These are phyloP conservation scores for Spiraea crenata DNA, from an alignment of 331 rosid genomes.

Conservation along the genomic window DNA sequence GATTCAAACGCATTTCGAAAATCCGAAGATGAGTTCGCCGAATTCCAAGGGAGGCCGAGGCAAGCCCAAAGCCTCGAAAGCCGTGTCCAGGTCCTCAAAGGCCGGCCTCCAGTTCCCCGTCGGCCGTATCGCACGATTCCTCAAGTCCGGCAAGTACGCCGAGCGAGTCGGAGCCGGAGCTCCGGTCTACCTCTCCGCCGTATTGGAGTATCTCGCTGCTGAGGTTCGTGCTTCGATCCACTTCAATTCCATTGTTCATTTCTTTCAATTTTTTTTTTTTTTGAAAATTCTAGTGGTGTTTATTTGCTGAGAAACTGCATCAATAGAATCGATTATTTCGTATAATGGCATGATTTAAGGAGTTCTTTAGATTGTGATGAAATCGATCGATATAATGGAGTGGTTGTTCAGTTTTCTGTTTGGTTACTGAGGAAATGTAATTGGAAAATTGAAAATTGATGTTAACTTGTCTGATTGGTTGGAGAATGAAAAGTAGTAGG, in stretches of 20 bases:
- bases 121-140: constrained; percentile 61
- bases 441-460: too few relatives aligned
- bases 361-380: too few relatives aligned
- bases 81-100: constrained; percentile 52
- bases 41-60: constrained; percentile 46
- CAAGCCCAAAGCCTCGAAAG: constrained; percentile 41
- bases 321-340: too few relatives aligned
- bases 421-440: too few relatives aligned
- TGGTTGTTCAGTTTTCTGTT: too few relatives aligned
- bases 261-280: background rate
- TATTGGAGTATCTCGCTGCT: constrained; percentile 56
- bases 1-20: background rate
- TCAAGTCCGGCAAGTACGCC: constrained; percentile 50
- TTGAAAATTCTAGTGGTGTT: background rate
- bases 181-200: constrained; percentile 59
- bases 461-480: too few relatives aligned
- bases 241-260: background rate
- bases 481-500: too few relatives aligned
- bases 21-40: constrained; percentile 23
- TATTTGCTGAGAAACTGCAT: background rate
- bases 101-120: constrained; percentile 73
- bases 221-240: constrained; percentile 27
- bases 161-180: constrained; percentile 61
- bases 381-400: too few relatives aligned
- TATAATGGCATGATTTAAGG: too few relatives aligned